Conservation (phyloP, 1,139 yeast species). For the Pneumocystis canis region DNA sequence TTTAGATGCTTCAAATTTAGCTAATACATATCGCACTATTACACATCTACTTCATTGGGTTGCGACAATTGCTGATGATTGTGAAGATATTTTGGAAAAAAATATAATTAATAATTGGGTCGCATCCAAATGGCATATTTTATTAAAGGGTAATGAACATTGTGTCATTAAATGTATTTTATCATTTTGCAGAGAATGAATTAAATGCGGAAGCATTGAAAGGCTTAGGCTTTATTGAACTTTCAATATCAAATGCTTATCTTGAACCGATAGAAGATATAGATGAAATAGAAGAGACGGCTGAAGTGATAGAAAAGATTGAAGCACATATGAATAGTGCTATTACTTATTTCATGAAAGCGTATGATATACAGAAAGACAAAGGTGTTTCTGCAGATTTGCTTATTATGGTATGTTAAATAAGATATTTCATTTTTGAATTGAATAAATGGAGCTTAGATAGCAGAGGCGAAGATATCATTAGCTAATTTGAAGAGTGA, state of each 20-base stretch:
- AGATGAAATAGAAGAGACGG: neutral
- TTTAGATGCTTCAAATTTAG: neutral
- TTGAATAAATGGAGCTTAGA: neutral
- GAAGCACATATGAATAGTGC: neutral
- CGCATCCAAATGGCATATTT: neutral
- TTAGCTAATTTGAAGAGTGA: neutral
- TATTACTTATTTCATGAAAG: neutral
- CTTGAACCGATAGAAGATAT: neutral
- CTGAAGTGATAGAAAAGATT: neutral
- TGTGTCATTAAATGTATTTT: neutral
- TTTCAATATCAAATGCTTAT: neutral
- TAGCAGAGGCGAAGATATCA: neutral
- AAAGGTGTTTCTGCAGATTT: neutral
- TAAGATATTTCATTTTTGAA: neutral
- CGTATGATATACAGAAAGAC: neutral
- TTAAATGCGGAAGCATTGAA: neutral
- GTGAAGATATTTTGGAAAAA: neutral
- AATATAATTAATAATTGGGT: neutral
- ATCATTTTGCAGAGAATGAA: neutral
- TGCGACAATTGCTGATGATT: neutral
- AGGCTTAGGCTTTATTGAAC: neutral
- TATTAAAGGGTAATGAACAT: neutral
- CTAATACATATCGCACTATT: neutral
- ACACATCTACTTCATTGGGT: neutral
- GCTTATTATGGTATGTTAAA: neutral